Percentiles rank a stretch among this genome's conserved stretches.
Conservation (phyloP, 2,329 filamentous ascomycete genomes). For the Aspergillus novoparasiticus region DNA sequence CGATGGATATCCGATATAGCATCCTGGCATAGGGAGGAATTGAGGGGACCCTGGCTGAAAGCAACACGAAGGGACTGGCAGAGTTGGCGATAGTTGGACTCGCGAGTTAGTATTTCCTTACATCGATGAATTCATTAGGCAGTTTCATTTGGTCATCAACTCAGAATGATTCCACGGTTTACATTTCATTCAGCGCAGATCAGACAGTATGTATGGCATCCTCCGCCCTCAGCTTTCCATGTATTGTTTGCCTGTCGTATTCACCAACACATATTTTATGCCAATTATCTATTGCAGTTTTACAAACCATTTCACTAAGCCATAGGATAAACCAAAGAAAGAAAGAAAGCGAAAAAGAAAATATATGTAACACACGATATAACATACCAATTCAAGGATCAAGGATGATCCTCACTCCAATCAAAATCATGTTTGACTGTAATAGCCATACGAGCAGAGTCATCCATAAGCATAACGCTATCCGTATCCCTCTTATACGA, state of each 20-base stretch:
- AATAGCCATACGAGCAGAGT: not conserved
- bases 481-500: not conserved
- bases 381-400: not conserved
- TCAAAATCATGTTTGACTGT: not conserved
- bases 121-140: not conserved
- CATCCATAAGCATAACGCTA: not conserved
- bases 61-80: not conserved
- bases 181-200: not conserved
- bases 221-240: not conserved
- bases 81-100: not conserved
- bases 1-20: not conserved
- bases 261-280: not conserved
- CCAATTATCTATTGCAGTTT: not conserved
- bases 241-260: not conserved
- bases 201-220: not conserved
- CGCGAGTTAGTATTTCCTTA: not conserved
- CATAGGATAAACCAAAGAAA: not conserved
- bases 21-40: not conserved
- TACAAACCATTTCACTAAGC: not conserved
- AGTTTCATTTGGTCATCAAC: not conserved
- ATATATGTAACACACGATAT: not conserved
- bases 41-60: not conserved
- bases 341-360: too few relatives aligned
- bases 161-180: not conserved
- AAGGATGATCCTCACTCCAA: not conserved